Evolutionary conservation across 2,329 filamentous ascomycete species (phyloP), one percentile per base, ranked within the genome.

Genomic region (Sarocladium kiliense): DNA sequence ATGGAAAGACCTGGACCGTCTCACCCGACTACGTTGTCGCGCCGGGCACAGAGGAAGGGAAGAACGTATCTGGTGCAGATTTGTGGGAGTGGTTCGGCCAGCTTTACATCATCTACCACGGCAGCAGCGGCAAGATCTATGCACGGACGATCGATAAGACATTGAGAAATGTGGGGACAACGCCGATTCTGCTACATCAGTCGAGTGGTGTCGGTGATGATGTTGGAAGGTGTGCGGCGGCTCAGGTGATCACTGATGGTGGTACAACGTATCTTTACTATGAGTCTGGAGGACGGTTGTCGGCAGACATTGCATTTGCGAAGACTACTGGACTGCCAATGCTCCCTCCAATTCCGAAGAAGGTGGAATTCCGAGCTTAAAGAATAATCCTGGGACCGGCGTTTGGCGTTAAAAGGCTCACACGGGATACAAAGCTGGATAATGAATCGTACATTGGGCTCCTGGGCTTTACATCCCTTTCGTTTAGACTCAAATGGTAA

Each of bases 1-100:
- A 65, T 11, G 63, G 63, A 4, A 56, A 56, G 4, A 49, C 45
- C 4, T 65, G 63, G 63, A 54, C 21, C 6, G 59, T 59, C 6
- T 42, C 54, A 18, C 55, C 59, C 27, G 41, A 56, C 30, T 59
- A 59, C 53, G 57, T 60, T n/a, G 57, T 60, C 19, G 53, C 21
- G 3, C 56, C 56, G 1, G 59, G 59, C 12, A n/a, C 56, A 1
- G 59, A 60, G 41, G 59, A 60, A 27, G 59, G 56, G 2, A 11
- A 47, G 14, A 59, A 60, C 23, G 59, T 60, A 44, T 60, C 59
- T 6, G 59, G 45, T 7, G 59, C 51, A n/a, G 45, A 53, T 12
- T 54, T 60, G 2, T 60, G 59, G 59, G 50, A 58, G 36, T 60
- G 59, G 59, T 37, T 50, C 2, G 59, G 59, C 2, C 51, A 58